phyloP scores from a whole-genome alignment of 495 filamentous ascomycete species.

The Trichoderma erinaceum region DNA sequence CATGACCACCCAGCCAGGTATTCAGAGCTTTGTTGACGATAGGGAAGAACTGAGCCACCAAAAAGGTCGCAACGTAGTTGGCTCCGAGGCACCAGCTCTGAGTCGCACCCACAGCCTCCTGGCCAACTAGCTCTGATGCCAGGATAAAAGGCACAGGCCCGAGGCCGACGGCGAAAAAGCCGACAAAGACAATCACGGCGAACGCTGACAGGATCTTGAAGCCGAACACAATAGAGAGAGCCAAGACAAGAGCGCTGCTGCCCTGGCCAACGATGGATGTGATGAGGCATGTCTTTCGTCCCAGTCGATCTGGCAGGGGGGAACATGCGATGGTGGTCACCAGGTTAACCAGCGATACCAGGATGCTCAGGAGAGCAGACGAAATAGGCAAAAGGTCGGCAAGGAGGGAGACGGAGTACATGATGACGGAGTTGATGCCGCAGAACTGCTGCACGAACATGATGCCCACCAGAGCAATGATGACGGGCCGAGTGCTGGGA shows the following conservation, averaged over 20 bases:
- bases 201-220: conserved; percentile 70
- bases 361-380: conserved; percentile 73
- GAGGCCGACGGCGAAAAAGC: conserved; percentile 82
- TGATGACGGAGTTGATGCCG: conserved; percentile 94
- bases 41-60: conserved; percentile 91
- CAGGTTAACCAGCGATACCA: conserved; percentile 81
- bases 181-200: conserved; percentile 76
- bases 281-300: conserved; percentile 76
- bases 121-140: conserved; percentile 77
- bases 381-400: conserved; percentile 67
- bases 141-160: conserved; percentile 94
- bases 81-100: conserved; percentile 79
- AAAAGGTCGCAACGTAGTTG: conserved; percentile 86
- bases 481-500: conserved; percentile 63
- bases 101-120: conserved; percentile 81
- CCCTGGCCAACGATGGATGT: conserved; percentile 80
- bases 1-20: conserved; percentile 53
- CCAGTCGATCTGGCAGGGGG: conserved; percentile 76
- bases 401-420: conserved; percentile 92
- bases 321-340: conserved; percentile 73
- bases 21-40: conserved; percentile 67
- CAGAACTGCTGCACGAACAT: conserved; percentile 92
- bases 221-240: conserved; percentile 62
- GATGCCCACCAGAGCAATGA: conserved; percentile 78
- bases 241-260: conserved; percentile 63